phyloP scores from a whole-genome alignment of 768 basidiomycete species.

The Suillus subalutaceus region DNA sequence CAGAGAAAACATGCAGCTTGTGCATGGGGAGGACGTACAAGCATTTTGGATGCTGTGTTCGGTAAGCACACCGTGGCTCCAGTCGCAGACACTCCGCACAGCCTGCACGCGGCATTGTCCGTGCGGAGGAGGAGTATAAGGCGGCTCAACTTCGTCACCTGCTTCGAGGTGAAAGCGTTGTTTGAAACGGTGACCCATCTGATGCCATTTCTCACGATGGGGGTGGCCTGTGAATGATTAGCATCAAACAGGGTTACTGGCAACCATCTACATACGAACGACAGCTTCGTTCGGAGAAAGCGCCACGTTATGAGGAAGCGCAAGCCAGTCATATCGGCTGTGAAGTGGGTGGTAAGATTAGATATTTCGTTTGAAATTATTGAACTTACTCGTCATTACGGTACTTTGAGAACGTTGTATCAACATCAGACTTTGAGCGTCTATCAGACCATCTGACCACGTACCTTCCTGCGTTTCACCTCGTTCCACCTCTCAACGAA shows the following conservation, averaged over 20 bases:
- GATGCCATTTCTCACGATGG: slow-evolving; percentile 61
- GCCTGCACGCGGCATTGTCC: slow-evolving; percentile 76
- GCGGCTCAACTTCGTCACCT: slow-evolving; percentile 41
- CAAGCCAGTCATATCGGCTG: slow-evolving; percentile 68
- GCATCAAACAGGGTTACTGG: neutral
- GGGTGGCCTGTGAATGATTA: slow-evolving; percentile 55
- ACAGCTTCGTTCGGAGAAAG: slow-evolving; percentile 69
- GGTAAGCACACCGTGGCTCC: slow-evolving; percentile 90
- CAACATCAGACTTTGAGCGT: neutral
- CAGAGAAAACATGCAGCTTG: slow-evolving; percentile 6
- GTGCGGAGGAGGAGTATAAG: slow-evolving; percentile 46
- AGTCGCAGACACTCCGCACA: slow-evolving; percentile 86
- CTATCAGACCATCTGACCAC: slow-evolving; percentile 10
- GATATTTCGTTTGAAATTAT: neutral
- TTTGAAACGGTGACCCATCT: slow-evolving; percentile 59
- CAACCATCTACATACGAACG: slow-evolving; percentile 43
- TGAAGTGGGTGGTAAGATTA: slow-evolving; percentile 15
- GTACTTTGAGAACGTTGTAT: slow-evolving; percentile 23
- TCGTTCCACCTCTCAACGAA: slow-evolving; percentile 94
- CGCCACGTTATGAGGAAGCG: slow-evolving; percentile 73
- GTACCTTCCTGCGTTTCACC: slow-evolving; percentile 79
- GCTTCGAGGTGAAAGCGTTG: slow-evolving; percentile 62
- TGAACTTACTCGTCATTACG: slow-evolving; percentile 47
- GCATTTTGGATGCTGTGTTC: slow-evolving; percentile 95
- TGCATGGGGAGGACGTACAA: slow-evolving; percentile 53